Evolutionary conservation across 2,329 filamentous ascomycete genomes (phyloP), one percentile per base, ranked within the genome.

Genomic region (Arthrobotrys megalospora): DNA sequence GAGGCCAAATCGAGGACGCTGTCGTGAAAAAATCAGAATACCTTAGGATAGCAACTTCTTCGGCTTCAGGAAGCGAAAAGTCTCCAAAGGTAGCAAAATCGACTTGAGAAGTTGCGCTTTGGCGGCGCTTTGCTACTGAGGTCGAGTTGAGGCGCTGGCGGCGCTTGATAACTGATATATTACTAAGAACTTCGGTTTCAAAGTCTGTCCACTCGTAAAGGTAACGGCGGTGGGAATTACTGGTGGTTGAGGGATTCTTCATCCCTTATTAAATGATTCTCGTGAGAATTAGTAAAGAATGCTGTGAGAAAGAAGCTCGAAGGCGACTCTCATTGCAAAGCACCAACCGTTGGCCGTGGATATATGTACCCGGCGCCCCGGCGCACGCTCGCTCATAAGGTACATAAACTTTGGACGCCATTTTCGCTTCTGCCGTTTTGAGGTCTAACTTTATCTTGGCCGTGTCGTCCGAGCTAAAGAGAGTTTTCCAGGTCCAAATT

Each of bases 161-260:
- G 6, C 60, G 60, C 10, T 64, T 41, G 10, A 64, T 47, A 8
- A 34, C 24, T 24, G 38, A 47, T 34, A 64, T 32, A 16, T 48
- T 64, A 64, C 60, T 64, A 0, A 45, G 41, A 48, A 38, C 60
- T 48, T 48, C 60, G 24, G 60, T 48, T 48, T 64, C 60, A 41
- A 64, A 64, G 41, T 64, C 60, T n/a, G 41, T 48, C 60, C 60
- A 64, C 24, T 64, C 60, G 45, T 64, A 64, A 10, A 64, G 60
- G 36, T 64, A 47, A 16, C 60, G 60, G 24, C 36, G 41, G 14
- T 64, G 43, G 43, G 28, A n/a, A 19, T n/a, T 6, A 0, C 7
- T 24, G 43, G 55, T 11, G 16, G 36, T 16, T n/a, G 60, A 36
- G 10, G 21, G 3, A 16, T 48, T 36, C n/a, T 64, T 50, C 60